Conservation (phyloP, 148 eudicot genomes). For the Vaccinium vitisidaea region DNA sequence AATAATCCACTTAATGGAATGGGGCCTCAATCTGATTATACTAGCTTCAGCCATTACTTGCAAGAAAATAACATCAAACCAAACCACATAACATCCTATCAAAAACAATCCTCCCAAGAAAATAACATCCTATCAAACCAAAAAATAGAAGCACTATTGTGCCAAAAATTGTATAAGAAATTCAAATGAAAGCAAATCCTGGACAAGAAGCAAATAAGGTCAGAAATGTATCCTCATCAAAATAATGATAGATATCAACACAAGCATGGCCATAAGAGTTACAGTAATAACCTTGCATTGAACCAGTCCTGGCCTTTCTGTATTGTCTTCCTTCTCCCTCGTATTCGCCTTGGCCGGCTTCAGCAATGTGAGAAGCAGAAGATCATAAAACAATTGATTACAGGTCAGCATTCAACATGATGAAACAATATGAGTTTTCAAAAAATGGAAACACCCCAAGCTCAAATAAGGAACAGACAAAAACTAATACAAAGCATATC, state of each 20-base stretch:
- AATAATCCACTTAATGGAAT: no score
- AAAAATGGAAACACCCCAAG: not conserved
- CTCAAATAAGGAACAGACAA: not conserved
- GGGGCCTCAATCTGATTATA: not conserved
- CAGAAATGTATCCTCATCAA: not conserved
- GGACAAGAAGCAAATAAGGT: not conserved
- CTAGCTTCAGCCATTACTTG: conserved; percentile 5
- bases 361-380: not conserved
- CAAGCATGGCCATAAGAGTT: not conserved
- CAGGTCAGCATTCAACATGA: not conserved
- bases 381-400: not conserved
- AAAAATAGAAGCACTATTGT: not conserved
- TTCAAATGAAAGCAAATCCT: conserved; percentile 9
- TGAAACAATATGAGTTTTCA: conserved; percentile 1
- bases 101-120: not conserved
- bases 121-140: not conserved
- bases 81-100: no score
- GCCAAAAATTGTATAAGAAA: not conserved
- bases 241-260: not conserved
- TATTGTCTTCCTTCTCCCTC: conserved; percentile 40
- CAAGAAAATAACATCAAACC: no score
- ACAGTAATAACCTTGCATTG: conserved; percentile 54
- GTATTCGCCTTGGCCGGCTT: conserved; percentile 39
- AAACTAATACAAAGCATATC: not conserved
- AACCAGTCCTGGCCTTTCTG: conserved; percentile 39